A percentile compares a stretch with the other conserved stretches of the same genome.
Evolutionary conservation across 768 basidiomycete species (phyloP).

Genomic region (Russula virescens): DNA sequence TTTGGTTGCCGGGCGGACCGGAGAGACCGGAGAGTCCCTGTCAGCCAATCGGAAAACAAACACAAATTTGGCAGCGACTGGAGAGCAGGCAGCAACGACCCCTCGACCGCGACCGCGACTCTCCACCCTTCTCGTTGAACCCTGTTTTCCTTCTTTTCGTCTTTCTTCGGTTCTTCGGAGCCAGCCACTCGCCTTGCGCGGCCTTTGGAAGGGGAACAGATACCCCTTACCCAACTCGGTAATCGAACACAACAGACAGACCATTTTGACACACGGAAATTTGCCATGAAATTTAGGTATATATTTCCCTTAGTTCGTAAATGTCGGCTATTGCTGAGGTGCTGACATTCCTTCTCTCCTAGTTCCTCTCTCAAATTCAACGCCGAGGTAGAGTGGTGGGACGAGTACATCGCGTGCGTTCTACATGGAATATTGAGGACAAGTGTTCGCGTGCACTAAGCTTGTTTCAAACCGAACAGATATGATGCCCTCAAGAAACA

Average conservation of each 20-base stretch:
- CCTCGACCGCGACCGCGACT: no score
- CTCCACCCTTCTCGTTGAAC: conserved; percentile 1
- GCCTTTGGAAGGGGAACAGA: conserved; percentile 10
- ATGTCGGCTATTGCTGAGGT: neutral
- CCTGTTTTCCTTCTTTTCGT: conserved; percentile 9
- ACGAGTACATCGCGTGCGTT: conserved; percentile 81
- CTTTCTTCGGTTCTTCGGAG: conserved; percentile 7
- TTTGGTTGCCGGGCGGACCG: no score
- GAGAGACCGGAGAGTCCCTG: no score
- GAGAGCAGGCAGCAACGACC: no score
- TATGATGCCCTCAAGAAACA: conserved; percentile 81
- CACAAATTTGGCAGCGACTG: no score
- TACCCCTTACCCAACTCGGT: conserved; percentile 17
- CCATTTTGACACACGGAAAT: conserved; percentile 10
- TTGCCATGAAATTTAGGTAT: conserved; percentile 59
- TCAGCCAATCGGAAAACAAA: no score
- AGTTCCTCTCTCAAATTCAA: conserved; percentile 89
- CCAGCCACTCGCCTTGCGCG: neutral
- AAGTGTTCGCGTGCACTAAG: neutral
- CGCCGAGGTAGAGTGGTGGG: conserved; percentile 88
- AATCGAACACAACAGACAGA: neutral
- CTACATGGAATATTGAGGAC: neutral
- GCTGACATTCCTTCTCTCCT: neutral
- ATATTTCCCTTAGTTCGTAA: conserved; percentile 7
- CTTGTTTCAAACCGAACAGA: conserved; percentile 34